A percentile compares a stretch with the other conserved stretches of the same genome.
Evolutionary conservation across 345 rosid genomes (phyloP).

Genomic region (Populus davidiana): DNA sequence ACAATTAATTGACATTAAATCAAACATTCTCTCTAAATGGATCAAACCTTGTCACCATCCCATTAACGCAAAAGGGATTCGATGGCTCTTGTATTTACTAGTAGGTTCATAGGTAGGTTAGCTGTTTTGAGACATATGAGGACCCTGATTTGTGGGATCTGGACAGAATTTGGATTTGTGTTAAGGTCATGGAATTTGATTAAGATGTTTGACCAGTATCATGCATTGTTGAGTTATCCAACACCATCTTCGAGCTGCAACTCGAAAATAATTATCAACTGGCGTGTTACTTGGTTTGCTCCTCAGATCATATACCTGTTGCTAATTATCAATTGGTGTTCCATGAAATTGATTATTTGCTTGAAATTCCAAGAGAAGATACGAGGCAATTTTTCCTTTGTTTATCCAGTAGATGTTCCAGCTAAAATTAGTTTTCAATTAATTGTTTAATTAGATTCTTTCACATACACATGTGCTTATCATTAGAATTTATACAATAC

Average conservation of each 20-base stretch:
- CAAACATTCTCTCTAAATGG: constrained; percentile 9
- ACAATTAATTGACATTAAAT: neutral
- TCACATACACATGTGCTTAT: neutral
- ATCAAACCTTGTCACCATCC: neutral
- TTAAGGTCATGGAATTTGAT: neutral
- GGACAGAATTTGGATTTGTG: neutral
- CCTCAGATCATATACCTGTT: neutral
- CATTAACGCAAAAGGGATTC: neutral
- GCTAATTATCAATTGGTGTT: neutral
- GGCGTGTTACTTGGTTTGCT: neutral
- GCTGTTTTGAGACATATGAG: constrained; percentile 15
- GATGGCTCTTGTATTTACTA: neutral
- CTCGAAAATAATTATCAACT: too few species aligned
- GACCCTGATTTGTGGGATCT: constrained; percentile 11
- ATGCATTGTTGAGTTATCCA: neutral
- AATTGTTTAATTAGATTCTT: too few species aligned
- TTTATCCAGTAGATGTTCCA: too few species aligned
- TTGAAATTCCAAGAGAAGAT: neutral
- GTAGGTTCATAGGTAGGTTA: constrained; percentile 12
- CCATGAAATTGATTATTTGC: neutral
- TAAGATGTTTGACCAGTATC: neutral
- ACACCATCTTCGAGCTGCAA: too few species aligned
- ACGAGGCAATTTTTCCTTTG: too few species aligned
- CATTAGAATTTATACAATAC: neutral
- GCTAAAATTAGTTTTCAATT: too few species aligned